Percentiles rank a stretch among this genome's conserved stretches.
Conservation (phyloP, 2,329 filamentous ascomycete species). For the Davidsoniella neocaledoniae region DNA sequence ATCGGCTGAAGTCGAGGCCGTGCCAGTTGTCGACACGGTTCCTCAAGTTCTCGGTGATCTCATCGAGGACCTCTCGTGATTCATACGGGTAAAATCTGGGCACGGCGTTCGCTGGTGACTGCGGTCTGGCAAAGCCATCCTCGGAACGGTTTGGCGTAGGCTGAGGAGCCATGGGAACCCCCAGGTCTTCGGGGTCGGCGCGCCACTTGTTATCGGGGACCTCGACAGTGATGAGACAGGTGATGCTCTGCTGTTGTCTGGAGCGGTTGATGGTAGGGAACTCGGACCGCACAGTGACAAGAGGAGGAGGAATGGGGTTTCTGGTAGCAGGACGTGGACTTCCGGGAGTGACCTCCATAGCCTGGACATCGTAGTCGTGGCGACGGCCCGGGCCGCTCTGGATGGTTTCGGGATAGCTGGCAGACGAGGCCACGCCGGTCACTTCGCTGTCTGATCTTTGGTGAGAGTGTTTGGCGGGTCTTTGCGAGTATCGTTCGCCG, state of each 20-base stretch:
- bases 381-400: conserved; percentile 54
- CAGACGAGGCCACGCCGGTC: conserved; percentile 57
- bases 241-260: conserved; percentile 84
- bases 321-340: conserved; percentile 56
- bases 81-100: conserved; percentile 55
- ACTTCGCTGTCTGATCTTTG: conserved; percentile 57
- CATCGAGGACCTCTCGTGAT: conserved; percentile 57
- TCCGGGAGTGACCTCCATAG: conserved; percentile 74
- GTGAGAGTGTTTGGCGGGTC: conserved; percentile 38
- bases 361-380: conserved; percentile 90
- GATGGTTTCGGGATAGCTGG: conserved; percentile 62
- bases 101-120: conserved; percentile 40
- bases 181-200: conserved; percentile 67
- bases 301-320: conserved; percentile 79
- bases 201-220: conserved; percentile 86
- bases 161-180: conserved; percentile 28
- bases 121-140: conserved; percentile 36
- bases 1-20: conserved; percentile 80
- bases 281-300: conserved; percentile 88
- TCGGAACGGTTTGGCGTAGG: conserved; percentile 28
- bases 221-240: conserved; percentile 85
- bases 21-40: conserved; percentile 97
- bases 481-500: conserved; percentile 27
- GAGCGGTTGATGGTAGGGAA: conserved; percentile 88
- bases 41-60: conserved; percentile 72